Conservation (phyloP, 2,329 filamentous ascomycete species). For the Ambrosiella beaveri region DNA sequence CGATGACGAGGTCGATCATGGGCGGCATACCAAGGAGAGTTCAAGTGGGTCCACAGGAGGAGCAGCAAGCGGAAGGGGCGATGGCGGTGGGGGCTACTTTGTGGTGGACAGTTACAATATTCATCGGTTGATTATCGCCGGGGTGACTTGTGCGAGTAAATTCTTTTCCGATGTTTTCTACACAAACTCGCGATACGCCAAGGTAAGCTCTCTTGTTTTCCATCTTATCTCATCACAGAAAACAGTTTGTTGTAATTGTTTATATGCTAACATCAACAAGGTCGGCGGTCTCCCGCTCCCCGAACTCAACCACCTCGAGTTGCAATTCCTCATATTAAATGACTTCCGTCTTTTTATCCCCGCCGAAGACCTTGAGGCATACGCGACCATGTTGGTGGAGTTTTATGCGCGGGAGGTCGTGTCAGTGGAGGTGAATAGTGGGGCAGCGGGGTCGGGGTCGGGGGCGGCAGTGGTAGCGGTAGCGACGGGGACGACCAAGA, state of each 20-base stretch:
- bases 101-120: constrained; percentile 99
- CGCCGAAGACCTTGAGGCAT: constrained; percentile 89
- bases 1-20: too few species aligned
- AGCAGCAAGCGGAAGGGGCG: background rate
- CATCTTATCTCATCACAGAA: background rate
- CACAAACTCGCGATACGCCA: constrained; percentile 96
- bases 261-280: constrained; percentile 29
- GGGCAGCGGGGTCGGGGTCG: background rate
- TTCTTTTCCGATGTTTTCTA: constrained; percentile 99
- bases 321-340: constrained; percentile 89
- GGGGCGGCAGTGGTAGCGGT: background rate
- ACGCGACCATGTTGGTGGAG: constrained; percentile 95
- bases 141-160: constrained; percentile 95
- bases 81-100: constrained; percentile 38
- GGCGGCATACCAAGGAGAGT: too few species aligned
- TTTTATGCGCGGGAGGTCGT: constrained; percentile 91
- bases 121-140: constrained; percentile 86
- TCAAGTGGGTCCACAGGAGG: background rate
- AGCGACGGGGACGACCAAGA: too few species aligned
- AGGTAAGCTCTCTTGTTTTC: constrained; percentile 44
- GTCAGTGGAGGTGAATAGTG: background rate
- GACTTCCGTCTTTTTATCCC: constrained; percentile 88
- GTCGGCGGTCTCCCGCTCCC: constrained; percentile 83
- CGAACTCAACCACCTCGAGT: constrained; percentile 87
- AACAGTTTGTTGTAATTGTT: background rate